Evolutionary conservation across 768 basidiomycete species (phyloP).

Genomic region (Pisolithus sp.): DNA sequence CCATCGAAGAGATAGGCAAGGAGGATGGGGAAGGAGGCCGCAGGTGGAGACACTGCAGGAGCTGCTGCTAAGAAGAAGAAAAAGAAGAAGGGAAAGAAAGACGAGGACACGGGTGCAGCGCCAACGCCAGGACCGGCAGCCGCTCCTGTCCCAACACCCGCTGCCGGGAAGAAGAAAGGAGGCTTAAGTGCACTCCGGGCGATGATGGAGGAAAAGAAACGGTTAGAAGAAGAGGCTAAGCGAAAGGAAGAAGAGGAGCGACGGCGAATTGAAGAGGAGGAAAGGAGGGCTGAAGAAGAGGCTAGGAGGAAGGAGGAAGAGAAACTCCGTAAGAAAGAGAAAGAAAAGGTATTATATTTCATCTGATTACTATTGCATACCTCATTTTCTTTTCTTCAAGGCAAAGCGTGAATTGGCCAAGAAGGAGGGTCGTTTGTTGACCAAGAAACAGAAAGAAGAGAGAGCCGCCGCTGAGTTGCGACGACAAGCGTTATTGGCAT

Average conservation of each 20-base stretch:
- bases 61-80: conserved; percentile 73
- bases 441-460: conserved; percentile 97
- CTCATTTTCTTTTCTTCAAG: conserved; percentile 33
- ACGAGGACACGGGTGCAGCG: conserved; percentile 57
- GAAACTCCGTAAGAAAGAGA: conserved; percentile 79
- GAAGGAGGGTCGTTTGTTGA: conserved; percentile 90
- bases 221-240: conserved; percentile 78
- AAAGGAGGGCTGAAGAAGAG: conserved; percentile 71
- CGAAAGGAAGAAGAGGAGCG: conserved; percentile 70
- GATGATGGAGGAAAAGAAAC: conserved; percentile 88
- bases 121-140: conserved; percentile 21
- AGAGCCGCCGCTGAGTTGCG: conserved; percentile 85
- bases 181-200: conserved; percentile 82
- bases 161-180: conserved; percentile 62
- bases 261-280: conserved; percentile 84
- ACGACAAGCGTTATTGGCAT: conserved; percentile 82
- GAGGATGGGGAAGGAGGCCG: conserved; percentile 67
- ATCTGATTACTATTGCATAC: conserved; percentile 1
- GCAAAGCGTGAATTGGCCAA: conserved; percentile 83
- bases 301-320: conserved; percentile 73
- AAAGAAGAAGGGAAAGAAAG: conserved; percentile 75
- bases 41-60: conserved; percentile 47
- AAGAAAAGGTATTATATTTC: conserved; percentile 59
- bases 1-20: conserved; percentile 21
- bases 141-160: conserved; percentile 31